A percentile compares a stretch with the other conserved stretches of the same genome.
phyloP scores from a whole-genome alignment of 2,329 filamentous ascomycete species.

The Hymenoscyphus repandus region DNA sequence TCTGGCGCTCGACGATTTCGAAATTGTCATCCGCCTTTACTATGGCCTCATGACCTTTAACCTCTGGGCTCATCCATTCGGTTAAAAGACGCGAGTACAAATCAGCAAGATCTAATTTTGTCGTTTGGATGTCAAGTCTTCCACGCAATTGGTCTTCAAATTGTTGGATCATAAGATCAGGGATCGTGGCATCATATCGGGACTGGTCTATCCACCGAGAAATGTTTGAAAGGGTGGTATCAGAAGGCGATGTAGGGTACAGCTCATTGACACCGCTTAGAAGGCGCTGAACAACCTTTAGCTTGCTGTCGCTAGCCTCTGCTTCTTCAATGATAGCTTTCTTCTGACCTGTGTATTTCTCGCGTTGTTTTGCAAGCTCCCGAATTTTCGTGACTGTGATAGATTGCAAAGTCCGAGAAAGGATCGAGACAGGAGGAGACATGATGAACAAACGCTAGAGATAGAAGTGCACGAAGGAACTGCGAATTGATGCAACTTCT shows the following conservation, averaged over 20 bases:
- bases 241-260: constrained; percentile 1
- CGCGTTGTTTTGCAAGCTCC: constrained; percentile 14
- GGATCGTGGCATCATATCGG: constrained; percentile 8
- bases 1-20: constrained; percentile 39
- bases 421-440: constrained; percentile 10
- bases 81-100: constrained; percentile 49
- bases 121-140: constrained; percentile 41
- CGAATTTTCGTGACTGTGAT: constrained; percentile 16
- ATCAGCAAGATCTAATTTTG: constrained; percentile 46
- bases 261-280: constrained; percentile 10
- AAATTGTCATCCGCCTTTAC: constrained; percentile 24
- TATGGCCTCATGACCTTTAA: neutral
- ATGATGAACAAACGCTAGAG: neutral
- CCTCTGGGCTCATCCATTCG: constrained; percentile 36
- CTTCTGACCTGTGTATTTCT: constrained; percentile 9
- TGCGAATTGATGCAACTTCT: too few species aligned
- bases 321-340: constrained; percentile 3
- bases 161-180: constrained; percentile 1
- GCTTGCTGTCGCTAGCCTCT: neutral
- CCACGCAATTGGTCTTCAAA: constrained; percentile 39
- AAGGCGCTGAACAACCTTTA: constrained; percentile 2
- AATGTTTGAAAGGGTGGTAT: constrained; percentile 9
- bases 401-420: constrained; percentile 14
- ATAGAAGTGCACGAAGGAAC: too few species aligned
- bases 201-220: constrained; percentile 14